Evolutionary conservation across 2,329 filamentous ascomycete genomes (phyloP).

Genomic region (Aureobasidium uvarum): DNA sequence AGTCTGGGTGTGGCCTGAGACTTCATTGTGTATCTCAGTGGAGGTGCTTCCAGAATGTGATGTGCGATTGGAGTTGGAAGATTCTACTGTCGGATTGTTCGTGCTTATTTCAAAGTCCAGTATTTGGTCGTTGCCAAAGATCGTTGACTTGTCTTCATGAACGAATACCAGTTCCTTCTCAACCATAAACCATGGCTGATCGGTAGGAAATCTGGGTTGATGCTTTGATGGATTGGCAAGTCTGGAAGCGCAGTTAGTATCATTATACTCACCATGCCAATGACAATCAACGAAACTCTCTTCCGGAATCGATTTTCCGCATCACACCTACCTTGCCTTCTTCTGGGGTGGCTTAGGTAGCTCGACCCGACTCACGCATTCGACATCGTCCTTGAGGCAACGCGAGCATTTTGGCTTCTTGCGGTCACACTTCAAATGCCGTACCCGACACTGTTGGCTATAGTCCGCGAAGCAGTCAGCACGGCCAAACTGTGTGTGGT

Average conservation of each 20-base stretch:
- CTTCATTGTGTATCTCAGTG: not conserved
- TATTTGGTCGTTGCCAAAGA: not conserved
- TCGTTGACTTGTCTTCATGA: not conserved
- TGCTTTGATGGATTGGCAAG: constrained; percentile 10
- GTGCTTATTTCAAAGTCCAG: not conserved
- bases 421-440: constrained; percentile 18
- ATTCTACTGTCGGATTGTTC: not conserved
- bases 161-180: not conserved
- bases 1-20: no score
- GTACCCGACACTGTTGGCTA: constrained; percentile 4
- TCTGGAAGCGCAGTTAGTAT: not conserved
- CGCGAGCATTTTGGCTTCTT: constrained; percentile 13
- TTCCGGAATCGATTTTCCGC: no score
- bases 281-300: not conserved
- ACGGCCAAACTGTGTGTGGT: not conserved
- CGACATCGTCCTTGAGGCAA: constrained; percentile 11
- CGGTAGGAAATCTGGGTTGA: constrained; percentile 2
- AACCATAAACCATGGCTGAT: constrained; percentile 7
- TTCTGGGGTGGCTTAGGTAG: constrained; percentile 7
- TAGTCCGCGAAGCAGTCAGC: not conserved
- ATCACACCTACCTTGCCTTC: constrained; percentile 8
- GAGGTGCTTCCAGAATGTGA: not conserved
- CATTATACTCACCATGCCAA: not conserved
- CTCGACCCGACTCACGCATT: not conserved
- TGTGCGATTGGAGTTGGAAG: not conserved